phyloP scores from a whole-genome alignment of 805 yeast species.

The Metschnikowia lachancei region DNA sequence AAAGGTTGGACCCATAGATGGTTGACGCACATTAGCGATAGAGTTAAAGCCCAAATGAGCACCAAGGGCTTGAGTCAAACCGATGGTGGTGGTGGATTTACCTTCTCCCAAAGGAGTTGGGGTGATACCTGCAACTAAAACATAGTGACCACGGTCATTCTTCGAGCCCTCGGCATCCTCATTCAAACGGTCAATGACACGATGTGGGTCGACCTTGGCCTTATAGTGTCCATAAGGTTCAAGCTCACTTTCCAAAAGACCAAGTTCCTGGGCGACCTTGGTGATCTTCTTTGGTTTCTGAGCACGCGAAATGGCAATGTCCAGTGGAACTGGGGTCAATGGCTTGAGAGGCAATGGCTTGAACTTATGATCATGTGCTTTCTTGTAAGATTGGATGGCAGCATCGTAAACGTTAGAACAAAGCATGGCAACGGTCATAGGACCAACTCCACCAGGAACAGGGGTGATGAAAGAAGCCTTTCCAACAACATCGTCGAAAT shows the following conservation, averaged over 20 bases:
- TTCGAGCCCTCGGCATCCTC: slow-evolving; percentile 64
- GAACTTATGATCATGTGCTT: slow-evolving; percentile 46
- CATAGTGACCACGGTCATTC: slow-evolving; percentile 74
- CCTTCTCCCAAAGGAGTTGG: slow-evolving; percentile 99
- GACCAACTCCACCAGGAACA: slow-evolving; percentile 99
- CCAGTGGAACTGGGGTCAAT: slow-evolving; percentile 77
- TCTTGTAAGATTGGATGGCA: slow-evolving; percentile 59
- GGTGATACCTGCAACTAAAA: slow-evolving; percentile 94
- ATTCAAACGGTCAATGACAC: slow-evolving; percentile 44
- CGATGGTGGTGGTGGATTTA: slow-evolving; percentile 93
- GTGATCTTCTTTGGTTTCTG: slow-evolving; percentile 84
- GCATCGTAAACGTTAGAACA: slow-evolving; percentile 78
- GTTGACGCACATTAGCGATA: slow-evolving; percentile 95
- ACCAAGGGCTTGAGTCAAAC: slow-evolving; percentile 93
- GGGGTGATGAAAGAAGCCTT: slow-evolving; percentile 80
- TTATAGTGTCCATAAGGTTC: slow-evolving; percentile 88
- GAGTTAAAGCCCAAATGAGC: slow-evolving; percentile 82
- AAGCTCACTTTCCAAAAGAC: slow-evolving; percentile 72
- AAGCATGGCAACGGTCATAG: slow-evolving; percentile 98
- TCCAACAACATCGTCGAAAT: slow-evolving; percentile 61
- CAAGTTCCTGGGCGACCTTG: slow-evolving; percentile 74
- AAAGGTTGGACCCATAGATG: slow-evolving; percentile 98
- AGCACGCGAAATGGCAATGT: slow-evolving; percentile 82
- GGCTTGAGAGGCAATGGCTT: slow-evolving; percentile 54
- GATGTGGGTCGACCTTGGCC: slow-evolving; percentile 70